A percentile compares a stretch with the other conserved stretches of the same genome.
Conservation (phyloP, 2,329 filamentous ascomycete genomes). For the Aspergillus aculeatinus region DNA sequence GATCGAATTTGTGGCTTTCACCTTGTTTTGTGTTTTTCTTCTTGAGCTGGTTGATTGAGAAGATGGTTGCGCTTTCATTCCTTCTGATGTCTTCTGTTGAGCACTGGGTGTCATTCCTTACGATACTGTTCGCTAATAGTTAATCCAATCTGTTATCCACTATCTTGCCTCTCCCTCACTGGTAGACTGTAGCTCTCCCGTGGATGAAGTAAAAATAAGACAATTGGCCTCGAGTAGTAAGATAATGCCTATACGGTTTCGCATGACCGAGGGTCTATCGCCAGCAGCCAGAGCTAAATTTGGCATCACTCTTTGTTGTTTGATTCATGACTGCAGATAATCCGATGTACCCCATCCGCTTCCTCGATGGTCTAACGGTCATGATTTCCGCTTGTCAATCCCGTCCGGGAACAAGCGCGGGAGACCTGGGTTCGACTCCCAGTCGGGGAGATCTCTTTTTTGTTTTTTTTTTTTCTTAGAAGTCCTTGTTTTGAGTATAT, state of each 20-base stretch:
- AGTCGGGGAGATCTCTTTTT: conserved; percentile 14
- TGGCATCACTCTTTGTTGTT: too few relatives aligned
- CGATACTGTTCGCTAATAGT: not conserved
- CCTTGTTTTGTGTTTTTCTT: not conserved
- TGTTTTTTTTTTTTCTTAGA: not conserved
- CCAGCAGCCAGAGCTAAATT: too few relatives aligned
- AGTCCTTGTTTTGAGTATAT: too few relatives aligned
- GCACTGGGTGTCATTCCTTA: not conserved
- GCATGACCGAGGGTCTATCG: too few relatives aligned
- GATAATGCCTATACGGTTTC: too few relatives aligned
- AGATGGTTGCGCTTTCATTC: not conserved
- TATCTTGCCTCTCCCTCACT: not conserved
- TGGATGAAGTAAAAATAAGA: too few relatives aligned
- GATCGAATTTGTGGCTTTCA: not conserved
- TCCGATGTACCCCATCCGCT: not conserved
- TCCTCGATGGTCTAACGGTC: conserved; percentile 16
- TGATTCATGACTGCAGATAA: too few relatives aligned
- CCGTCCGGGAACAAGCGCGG: conserved; percentile 9
- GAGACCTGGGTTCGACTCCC: conserved; percentile 18
- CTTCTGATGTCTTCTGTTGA: not conserved
- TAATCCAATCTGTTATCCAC: not conserved
- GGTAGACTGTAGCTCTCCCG: not conserved
- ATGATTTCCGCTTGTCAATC: conserved; percentile 18
- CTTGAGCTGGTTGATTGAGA: not conserved
- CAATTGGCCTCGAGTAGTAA: too few relatives aligned